Conservation (phyloP, 306 rosid species). For the Amphicarpaea edgeworthii region DNA sequence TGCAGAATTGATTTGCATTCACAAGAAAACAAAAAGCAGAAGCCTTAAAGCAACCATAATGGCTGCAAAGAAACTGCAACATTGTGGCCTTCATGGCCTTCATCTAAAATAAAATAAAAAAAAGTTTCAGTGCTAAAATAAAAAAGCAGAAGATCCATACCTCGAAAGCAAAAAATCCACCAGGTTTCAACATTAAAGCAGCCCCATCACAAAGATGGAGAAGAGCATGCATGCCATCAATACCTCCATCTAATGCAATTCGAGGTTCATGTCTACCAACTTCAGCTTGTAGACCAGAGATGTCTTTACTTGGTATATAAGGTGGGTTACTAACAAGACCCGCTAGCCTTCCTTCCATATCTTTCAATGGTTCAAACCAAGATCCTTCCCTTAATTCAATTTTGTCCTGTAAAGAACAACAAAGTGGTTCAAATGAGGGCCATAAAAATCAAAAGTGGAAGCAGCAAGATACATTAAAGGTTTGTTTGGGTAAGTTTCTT, state of each 20-base stretch:
- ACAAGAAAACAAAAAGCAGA: too few species aligned
- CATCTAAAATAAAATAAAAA: too few species aligned
- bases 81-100: too few species aligned
- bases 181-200: slow-evolving; percentile 72
- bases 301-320: slow-evolving; percentile 77
- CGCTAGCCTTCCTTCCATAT: slow-evolving; percentile 68
- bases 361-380: slow-evolving; percentile 85
- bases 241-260: slow-evolving; percentile 84
- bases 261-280: slow-evolving; percentile 86
- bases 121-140: too few species aligned
- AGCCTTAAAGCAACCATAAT: too few species aligned
- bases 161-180: slow-evolving; percentile 94
- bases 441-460: slow-evolving; percentile 14
- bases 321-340: slow-evolving; percentile 93
- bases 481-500: too few species aligned
- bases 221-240: slow-evolving; percentile 72
- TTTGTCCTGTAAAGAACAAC: slow-evolving; percentile 58
- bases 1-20: too few species aligned
- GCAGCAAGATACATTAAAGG: not conserved
- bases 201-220: slow-evolving; percentile 83
- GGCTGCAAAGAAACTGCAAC: too few species aligned
- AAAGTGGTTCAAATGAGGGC: slow-evolving; percentile 32
- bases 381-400: slow-evolving; percentile 81
- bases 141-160: slow-evolving; percentile 48
- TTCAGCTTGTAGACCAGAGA: slow-evolving; percentile 86